Percentiles rank a stretch among this genome's conserved stretches.
phyloP scores from a whole-genome alignment of 345 rosid genomes.

The Eutrema heterophyllum region DNA sequence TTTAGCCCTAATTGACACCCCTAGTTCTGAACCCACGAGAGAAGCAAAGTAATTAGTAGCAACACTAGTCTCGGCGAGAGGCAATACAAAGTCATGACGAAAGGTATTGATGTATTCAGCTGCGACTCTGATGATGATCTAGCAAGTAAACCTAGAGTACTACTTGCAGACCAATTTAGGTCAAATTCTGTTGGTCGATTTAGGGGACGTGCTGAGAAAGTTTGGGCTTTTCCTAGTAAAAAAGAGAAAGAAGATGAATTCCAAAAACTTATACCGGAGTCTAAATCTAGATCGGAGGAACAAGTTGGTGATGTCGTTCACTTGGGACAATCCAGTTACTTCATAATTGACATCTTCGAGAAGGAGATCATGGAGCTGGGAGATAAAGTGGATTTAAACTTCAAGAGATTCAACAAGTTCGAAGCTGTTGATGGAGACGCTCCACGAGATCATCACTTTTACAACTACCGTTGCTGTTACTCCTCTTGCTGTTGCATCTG shows the following conservation, averaged over 20 bases:
- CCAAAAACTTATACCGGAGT: neutral
- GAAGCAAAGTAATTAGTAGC: slow-evolving; percentile 5
- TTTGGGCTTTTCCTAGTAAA: neutral
- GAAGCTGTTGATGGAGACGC: slow-evolving; percentile 7
- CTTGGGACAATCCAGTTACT: slow-evolving; percentile 3
- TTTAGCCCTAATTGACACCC: too few species aligned
- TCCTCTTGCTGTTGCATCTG: neutral
- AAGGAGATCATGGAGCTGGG: slow-evolving; percentile 33
- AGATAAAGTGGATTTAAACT: slow-evolving; percentile 25
- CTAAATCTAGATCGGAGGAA: neutral
- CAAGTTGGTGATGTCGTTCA: slow-evolving; percentile 23
- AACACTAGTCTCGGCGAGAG: neutral
- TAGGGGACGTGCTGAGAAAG: slow-evolving; percentile 24
- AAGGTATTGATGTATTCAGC: neutral
- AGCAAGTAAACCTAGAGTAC: neutral
- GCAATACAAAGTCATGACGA: neutral
- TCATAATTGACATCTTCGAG: slow-evolving; percentile 22
- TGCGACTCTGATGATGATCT: slow-evolving; percentile 10
- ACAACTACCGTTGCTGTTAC: slow-evolving; percentile 5
- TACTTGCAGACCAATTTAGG: neutral
- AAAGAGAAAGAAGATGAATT: slow-evolving; percentile 5
- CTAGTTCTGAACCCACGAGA: too few species aligned
- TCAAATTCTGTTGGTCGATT: neutral
- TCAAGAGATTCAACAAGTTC: slow-evolving; percentile 14
- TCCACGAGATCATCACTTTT: slow-evolving; percentile 23